Evolutionary conservation across 2,329 filamentous ascomycete species (phyloP).

Genomic region (Cladosporium sp.): DNA sequence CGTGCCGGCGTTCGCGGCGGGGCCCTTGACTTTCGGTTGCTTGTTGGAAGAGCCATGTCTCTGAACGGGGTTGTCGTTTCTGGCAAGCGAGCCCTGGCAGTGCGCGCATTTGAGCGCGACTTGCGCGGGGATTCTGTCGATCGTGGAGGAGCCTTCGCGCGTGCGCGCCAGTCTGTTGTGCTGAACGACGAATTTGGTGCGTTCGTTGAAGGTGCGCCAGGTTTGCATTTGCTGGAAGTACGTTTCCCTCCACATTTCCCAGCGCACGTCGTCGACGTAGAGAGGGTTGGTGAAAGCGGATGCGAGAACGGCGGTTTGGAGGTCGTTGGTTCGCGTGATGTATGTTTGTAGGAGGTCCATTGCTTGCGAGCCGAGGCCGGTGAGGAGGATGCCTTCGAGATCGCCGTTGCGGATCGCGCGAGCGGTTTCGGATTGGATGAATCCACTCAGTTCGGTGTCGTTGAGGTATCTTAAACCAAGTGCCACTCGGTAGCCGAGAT

Average conservation of each 20-base stretch:
- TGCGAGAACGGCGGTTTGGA: constrained; percentile 74
- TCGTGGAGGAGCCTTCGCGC: constrained; percentile 55
- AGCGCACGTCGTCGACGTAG: constrained; percentile 74
- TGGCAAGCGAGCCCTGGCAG: constrained; percentile 58
- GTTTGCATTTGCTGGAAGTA: constrained; percentile 67
- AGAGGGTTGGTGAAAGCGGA: constrained; percentile 69
- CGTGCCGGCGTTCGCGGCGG: constrained; percentile 39
- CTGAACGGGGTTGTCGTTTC: constrained; percentile 33
- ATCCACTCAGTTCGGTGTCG: constrained; percentile 43
- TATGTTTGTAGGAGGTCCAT: constrained; percentile 75
- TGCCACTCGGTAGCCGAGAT: constrained; percentile 69
- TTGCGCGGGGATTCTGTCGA: constrained; percentile 62
- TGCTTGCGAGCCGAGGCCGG: constrained; percentile 67
- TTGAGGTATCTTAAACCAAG: constrained; percentile 70
- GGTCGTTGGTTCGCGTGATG: constrained; percentile 69
- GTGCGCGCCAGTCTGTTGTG: constrained; percentile 65
- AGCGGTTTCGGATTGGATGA: constrained; percentile 51
- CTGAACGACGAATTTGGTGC: constrained; percentile 74
- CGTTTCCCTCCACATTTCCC: constrained; percentile 71
- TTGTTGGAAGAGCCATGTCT: constrained; percentile 19
- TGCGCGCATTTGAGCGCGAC: constrained; percentile 73
- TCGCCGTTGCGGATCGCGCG: constrained; percentile 63
- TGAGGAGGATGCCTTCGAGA: constrained; percentile 72
- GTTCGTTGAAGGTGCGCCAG: constrained; percentile 67
- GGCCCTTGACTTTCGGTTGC: constrained; percentile 18